Conservation (phyloP, 2,329 filamentous ascomycete genomes). For the Aspergillus floridensis region DNA sequence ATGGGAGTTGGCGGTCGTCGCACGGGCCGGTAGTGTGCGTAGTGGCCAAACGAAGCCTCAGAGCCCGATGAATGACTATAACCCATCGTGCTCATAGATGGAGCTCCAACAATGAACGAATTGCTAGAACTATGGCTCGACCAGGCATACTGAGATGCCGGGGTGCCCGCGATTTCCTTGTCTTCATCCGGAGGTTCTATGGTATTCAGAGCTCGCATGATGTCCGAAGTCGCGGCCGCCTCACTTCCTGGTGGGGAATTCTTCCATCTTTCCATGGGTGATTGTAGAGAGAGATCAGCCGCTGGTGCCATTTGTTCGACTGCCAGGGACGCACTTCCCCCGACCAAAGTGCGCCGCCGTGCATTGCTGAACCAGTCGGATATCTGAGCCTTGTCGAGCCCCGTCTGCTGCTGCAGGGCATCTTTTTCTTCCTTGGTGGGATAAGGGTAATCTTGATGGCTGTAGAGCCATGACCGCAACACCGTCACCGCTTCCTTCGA, state of each 20-base stretch:
- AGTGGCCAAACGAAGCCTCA: constrained; percentile 40
- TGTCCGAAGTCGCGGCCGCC: constrained; percentile 59
- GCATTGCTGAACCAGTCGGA: constrained; percentile 89
- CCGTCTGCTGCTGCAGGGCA: constrained; percentile 69
- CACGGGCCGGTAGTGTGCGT: neutral
- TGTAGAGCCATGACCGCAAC: constrained; percentile 75
- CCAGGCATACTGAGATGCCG: constrained; percentile 24
- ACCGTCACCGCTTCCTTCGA: constrained; percentile 60
- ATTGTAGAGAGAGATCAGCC: constrained; percentile 48
- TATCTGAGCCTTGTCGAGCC: constrained; percentile 77
- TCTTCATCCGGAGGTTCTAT: constrained; percentile 23
- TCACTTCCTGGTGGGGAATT: constrained; percentile 64
- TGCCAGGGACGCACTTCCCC: neutral
- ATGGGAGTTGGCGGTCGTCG: constrained; percentile 15
- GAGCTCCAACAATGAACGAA: constrained; percentile 48
- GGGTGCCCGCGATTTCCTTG: neutral
- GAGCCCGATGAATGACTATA: constrained; percentile 52
- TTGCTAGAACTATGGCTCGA: constrained; percentile 48
- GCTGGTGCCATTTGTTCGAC: too few species aligned
- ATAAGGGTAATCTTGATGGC: constrained; percentile 75
- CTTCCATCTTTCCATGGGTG: constrained; percentile 64
- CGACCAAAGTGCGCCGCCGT: constrained; percentile 55
- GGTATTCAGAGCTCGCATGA: constrained; percentile 55
- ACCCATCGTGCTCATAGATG: constrained; percentile 51
- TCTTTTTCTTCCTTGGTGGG: constrained; percentile 82